Percentiles rank a stretch among this genome's conserved stretches.
phyloP scores from a whole-genome alignment of 257 asterid genomes.

The Solanum appendiculatum region DNA sequence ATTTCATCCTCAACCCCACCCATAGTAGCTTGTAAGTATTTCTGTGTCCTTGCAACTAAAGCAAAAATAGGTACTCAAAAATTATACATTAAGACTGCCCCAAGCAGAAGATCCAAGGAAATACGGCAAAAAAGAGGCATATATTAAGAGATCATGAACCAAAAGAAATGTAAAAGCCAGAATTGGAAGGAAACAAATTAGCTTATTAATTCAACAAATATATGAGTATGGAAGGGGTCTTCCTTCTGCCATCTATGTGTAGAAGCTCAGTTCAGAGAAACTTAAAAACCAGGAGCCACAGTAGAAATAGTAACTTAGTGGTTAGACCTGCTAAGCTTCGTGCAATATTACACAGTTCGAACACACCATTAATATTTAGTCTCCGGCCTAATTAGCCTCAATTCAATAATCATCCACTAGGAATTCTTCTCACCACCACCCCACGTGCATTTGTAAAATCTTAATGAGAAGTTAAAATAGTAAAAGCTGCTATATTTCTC shows the following conservation, averaged over 20 bases:
- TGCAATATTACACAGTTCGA: neutral
- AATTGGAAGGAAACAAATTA: neutral
- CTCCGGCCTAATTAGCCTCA: neutral
- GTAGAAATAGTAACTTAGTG: neutral
- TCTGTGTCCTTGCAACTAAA: slow-evolving; percentile 63
- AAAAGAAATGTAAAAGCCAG: neutral
- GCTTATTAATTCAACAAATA: neutral
- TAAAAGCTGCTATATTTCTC: neutral
- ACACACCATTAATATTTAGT: neutral
- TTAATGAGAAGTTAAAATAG: neutral
- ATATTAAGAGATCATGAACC: neutral
- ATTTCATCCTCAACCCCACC: slow-evolving; percentile 76
- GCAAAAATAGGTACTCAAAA: slow-evolving; percentile 4
- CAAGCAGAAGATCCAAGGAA: neutral
- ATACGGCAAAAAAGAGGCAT: neutral
- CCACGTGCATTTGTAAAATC: neutral
- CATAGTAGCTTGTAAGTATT: slow-evolving; percentile 36
- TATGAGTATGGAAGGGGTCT: neutral
- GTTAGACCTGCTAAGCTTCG: neutral
- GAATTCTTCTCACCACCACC: neutral
- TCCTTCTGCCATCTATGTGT: neutral
- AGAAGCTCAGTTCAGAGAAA: neutral
- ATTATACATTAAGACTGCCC: neutral
- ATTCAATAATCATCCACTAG: neutral
- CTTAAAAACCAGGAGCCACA: neutral